Conservation (phyloP, 2,329 filamentous ascomycete species). For the Ophiostoma novo-ulmi region DNA sequence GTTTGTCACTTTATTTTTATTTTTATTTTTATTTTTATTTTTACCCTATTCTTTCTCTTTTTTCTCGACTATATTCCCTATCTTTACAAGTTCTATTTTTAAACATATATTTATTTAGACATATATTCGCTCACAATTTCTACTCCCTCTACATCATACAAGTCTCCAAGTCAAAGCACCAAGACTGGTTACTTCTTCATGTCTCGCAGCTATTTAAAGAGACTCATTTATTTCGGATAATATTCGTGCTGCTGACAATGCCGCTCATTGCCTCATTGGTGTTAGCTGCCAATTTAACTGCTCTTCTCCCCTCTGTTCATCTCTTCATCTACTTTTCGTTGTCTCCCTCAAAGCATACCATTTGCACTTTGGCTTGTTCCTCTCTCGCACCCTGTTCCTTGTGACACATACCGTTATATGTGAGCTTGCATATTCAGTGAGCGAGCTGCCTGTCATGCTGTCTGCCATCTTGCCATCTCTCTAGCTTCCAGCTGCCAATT, state of each 20-base stretch:
- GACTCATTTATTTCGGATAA: neutral
- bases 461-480: neutral
- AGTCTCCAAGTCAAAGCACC: neutral
- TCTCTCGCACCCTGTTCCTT: neutral
- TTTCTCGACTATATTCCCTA: too few relatives aligned
- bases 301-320: neutral
- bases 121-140: too few relatives aligned
- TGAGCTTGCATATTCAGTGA: neutral
- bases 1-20: too few relatives aligned
- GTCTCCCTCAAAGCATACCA: neutral
- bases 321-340: neutral
- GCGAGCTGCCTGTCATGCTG: neutral
- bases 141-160: too few relatives aligned
- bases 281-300: neutral
- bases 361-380: neutral
- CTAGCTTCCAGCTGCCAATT: neutral
- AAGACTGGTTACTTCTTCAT: neutral
- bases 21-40: too few relatives aligned
- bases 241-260: neutral
- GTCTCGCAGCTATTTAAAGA: neutral
- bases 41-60: too few relatives aligned
- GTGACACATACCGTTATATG: neutral
- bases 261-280: neutral
- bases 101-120: too few relatives aligned
- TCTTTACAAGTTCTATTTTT: too few relatives aligned